A percentile compares a stretch with the other conserved stretches of the same genome.
Conservation (phyloP, 257 asterid species). For the Prunella vulgaris region DNA sequence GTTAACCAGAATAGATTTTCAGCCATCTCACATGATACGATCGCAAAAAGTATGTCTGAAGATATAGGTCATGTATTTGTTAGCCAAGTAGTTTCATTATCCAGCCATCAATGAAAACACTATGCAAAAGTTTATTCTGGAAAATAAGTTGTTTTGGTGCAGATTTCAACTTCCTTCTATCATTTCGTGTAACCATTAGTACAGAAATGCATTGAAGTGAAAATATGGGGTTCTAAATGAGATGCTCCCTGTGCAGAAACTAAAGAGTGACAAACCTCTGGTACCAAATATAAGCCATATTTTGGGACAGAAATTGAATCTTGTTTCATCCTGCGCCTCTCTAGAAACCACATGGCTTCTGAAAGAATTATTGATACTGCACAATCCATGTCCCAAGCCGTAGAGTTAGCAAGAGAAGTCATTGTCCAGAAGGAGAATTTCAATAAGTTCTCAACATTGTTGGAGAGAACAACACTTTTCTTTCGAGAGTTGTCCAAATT, state of each 20-base stretch:
- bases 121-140: background rate
- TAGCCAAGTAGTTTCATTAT: background rate
- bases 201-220: background rate
- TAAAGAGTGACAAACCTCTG: background rate
- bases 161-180: background rate
- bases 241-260: background rate
- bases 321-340: background rate
- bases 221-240: background rate
- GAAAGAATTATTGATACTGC: constrained; percentile 20
- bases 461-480: constrained; percentile 25
- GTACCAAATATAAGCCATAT: background rate
- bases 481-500: constrained; percentile 28
- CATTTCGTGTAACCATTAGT: background rate
- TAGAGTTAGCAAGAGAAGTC: constrained; percentile 23
- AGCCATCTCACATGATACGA: background rate
- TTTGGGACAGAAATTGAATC: constrained; percentile 9
- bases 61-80: background rate
- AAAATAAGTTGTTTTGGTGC: background rate
- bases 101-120: background rate
- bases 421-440: constrained; percentile 34
- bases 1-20: background rate
- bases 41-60: background rate
- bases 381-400: constrained; percentile 22
- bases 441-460: constrained; percentile 23
- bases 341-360: constrained; percentile 25